These are phyloP conservation scores for Colletotrichum euphorbiae DNA, from an alignment of 2,329 filamentous ascomycete genomes.

Conservation along the genomic window DNA sequence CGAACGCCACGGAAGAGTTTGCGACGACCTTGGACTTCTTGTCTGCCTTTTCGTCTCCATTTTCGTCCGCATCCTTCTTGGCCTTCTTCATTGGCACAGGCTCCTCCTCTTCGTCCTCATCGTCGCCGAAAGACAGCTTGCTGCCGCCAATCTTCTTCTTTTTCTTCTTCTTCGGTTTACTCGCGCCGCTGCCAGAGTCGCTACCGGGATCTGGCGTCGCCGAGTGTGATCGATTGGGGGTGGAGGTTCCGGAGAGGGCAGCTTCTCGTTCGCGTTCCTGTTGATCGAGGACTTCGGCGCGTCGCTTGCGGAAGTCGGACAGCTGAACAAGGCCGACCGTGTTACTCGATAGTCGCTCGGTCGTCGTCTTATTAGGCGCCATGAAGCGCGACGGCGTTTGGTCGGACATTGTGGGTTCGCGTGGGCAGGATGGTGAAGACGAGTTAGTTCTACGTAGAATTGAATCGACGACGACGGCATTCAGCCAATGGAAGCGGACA, in stretches of 20 bases:
- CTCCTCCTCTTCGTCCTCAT: slow-evolving; percentile 68
- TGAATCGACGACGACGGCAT: background rate
- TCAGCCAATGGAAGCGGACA: background rate
- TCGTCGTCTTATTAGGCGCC: slow-evolving; percentile 78
- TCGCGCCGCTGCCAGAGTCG: slow-evolving; percentile 46
- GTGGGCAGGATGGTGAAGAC: background rate
- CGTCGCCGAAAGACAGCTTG: slow-evolving; percentile 73
- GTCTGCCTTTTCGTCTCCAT: slow-evolving; percentile 41
- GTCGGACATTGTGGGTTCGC: slow-evolving; percentile 53
- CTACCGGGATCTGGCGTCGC: slow-evolving; percentile 59
- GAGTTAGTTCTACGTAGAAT: background rate
- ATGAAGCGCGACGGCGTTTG: slow-evolving; percentile 72
- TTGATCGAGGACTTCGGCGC: slow-evolving; percentile 92
- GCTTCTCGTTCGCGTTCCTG: slow-evolving; percentile 84
- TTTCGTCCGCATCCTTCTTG: slow-evolving; percentile 42
- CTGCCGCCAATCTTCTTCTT: slow-evolving; percentile 57
- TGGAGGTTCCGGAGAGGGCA: slow-evolving; percentile 58
- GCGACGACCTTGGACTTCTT: slow-evolving; percentile 66
- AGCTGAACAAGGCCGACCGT: slow-evolving; percentile 93
- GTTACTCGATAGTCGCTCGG: slow-evolving; percentile 84
- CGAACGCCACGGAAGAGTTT: slow-evolving; percentile 70
- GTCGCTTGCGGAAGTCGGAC: slow-evolving; percentile 94
- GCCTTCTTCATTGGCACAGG: slow-evolving; percentile 23
- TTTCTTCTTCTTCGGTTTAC: slow-evolving; percentile 59
- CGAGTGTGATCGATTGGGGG: slow-evolving; percentile 62